Percentiles rank a stretch among this genome's conserved stretches.
phyloP scores from a whole-genome alignment of 345 rosid genomes.

The Gossypium herbaceum region DNA sequence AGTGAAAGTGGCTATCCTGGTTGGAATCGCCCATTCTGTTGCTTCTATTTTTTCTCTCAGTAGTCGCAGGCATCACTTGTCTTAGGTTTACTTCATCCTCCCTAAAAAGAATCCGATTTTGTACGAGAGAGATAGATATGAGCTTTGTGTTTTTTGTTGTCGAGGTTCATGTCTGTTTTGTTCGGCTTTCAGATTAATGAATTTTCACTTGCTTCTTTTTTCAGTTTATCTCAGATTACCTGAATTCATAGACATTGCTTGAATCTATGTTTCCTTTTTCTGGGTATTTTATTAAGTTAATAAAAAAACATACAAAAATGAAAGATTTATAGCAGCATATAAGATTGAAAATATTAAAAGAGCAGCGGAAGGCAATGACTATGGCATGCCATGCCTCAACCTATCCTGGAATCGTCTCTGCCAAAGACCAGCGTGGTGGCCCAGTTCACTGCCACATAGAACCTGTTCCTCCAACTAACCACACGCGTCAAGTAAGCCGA shows the following conservation, averaged over 20 bases:
- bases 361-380: not conserved
- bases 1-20: constrained; percentile 39
- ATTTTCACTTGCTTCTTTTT: not conserved
- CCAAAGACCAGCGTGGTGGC: constrained; percentile 73
- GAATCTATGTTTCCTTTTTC: not conserved
- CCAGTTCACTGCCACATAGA: constrained; percentile 72
- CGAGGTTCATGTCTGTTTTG: constrained; percentile 18
- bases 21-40: constrained; percentile 46
- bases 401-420: constrained; percentile 60
- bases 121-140: not conserved
- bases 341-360: constrained; percentile 7
- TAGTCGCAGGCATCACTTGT: constrained; percentile 28
- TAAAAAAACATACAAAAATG: not conserved
- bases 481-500: constrained; percentile 73
- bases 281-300: not conserved
- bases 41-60: constrained; percentile 38
- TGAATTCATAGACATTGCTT: not conserved
- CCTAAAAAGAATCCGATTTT: not conserved
- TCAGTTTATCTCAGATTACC: not conserved
- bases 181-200: constrained; percentile 13
- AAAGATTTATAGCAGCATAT: not conserved
- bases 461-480: constrained; percentile 71
- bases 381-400: constrained; percentile 14
- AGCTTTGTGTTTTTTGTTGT: not conserved
- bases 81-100: constrained; percentile 13